These are phyloP conservation scores for Microthlaspi erraticum DNA, from an alignment of 345 rosid genomes.

Conservation along the genomic window DNA sequence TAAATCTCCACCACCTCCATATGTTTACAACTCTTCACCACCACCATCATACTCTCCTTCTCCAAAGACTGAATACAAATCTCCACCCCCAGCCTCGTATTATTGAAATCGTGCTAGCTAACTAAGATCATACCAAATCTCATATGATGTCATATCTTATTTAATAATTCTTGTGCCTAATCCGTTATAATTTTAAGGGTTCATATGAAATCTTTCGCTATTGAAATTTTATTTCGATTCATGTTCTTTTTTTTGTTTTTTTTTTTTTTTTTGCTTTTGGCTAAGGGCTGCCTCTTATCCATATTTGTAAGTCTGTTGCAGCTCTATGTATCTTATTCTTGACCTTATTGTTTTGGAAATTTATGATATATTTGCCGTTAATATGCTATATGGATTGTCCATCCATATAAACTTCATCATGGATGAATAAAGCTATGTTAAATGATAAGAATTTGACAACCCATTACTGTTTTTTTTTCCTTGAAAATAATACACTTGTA, in stretches of 20 bases:
- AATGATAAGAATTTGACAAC: not conserved
- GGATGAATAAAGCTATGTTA: not conserved
- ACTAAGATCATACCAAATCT: conserved; percentile 9
- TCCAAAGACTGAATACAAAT: not conserved
- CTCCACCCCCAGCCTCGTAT: not conserved
- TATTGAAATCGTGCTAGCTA: not conserved
- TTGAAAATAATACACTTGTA: too few relatives aligned
- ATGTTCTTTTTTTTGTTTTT: not conserved
- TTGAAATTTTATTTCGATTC: conserved; percentile 17
- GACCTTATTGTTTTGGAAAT: not conserved
- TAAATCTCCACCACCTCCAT: not conserved
- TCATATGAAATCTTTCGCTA: conserved; percentile 2
- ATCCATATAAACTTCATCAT: too few relatives aligned
- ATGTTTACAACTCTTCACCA: not conserved
- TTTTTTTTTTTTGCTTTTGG: not conserved
- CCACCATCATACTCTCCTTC: not conserved
- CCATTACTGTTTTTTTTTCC: too few relatives aligned
- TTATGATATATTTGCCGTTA: not conserved
- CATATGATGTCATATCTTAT: not conserved
- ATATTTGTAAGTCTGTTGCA: conserved; percentile 18
- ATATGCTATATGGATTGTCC: not conserved
- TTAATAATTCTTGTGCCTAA: not conserved
- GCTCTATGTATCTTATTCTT: not conserved
- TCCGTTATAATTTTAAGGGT: not conserved
- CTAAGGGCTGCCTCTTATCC: not conserved